Base-by-base conservation (phyloP, 768 basidiomycete species). In the Naganishia vishniacii region DNA sequence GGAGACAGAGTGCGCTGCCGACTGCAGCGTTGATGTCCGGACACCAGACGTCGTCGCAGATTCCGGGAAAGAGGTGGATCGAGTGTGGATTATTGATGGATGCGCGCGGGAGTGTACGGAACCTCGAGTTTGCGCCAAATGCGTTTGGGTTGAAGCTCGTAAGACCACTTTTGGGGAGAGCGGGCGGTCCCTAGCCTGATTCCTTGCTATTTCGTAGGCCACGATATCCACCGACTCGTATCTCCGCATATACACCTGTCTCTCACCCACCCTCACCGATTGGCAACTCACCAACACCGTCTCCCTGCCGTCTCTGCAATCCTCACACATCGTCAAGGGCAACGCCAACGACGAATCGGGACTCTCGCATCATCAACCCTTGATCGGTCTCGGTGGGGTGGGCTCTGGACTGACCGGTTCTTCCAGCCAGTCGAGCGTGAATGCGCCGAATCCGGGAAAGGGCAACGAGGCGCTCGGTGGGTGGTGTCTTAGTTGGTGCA, bases 401-500 rank as follows among this genome's bases (percentile, higher is more conserved):
- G 42, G 32, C 20, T 31, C 48, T 23, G n/a, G 29, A 6, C 31
- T 61, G n/a, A 51, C 48, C 34, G 32, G n/a, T 34, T 15, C 49
- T 15, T 34, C 32, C 16, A 20, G 49, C 49, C 31, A 29, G 48
- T 31, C 49, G 13, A 25, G 49, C 18, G 26, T 29, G 12, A 48
- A 48, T n/a, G 49, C 49, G n/a, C 42, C 42, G 40, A 64, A 46
- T 16, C 62, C 62, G 16, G 62, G 62, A 6, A 65, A 65, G 37
- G 53, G 84, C 68, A 81, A 87, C 44, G 88, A 93, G 75, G 90
- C 90, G 2, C 86, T 91, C 61, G 91, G 91, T 3, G 93, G 89
- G 0, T 97, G 91, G 91, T 88, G 86, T 62, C 77, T 99, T 45
- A 88, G 87, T 8, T 99, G 93, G 92, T 97, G 93, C 77, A 90